A percentile compares a stretch with the other conserved stretches of the same genome.
Evolutionary conservation across 108 stramenopile genomes (phyloP).

Genomic region (Cyclotella baltica): DNA sequence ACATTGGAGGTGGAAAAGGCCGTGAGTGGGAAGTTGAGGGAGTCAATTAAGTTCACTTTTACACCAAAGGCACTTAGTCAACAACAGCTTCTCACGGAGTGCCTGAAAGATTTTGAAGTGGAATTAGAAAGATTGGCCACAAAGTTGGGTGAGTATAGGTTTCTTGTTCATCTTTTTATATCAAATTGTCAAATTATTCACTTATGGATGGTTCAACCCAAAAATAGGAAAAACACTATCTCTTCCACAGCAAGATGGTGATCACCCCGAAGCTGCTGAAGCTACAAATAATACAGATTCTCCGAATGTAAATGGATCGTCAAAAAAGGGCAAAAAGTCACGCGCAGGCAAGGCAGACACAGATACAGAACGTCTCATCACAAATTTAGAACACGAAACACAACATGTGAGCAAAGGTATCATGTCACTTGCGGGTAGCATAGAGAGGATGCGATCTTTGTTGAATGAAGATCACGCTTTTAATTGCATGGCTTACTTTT

Average conservation of each 20-base stretch:
- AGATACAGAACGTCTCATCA: constrained; percentile 66
- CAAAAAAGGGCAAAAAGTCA: constrained; percentile 36
- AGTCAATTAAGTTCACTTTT: constrained; percentile 81
- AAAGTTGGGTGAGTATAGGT: constrained; percentile 70
- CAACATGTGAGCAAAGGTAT: constrained; percentile 82
- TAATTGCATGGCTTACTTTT: constrained; percentile 46
- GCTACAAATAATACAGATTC: constrained; percentile 17
- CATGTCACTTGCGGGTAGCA: constrained; percentile 59
- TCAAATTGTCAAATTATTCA: no score
- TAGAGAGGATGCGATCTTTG: constrained; percentile 70
- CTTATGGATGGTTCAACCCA: no score
- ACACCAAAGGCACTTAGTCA: constrained; percentile 86
- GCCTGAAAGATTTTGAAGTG: constrained; percentile 68
- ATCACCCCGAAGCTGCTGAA: constrained; percentile 1
- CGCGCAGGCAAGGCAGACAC: constrained; percentile 54
- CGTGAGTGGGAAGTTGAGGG: constrained; percentile 67
- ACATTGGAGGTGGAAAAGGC: constrained; percentile 77
- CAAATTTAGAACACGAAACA: constrained; percentile 82
- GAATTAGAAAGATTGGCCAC: constrained; percentile 65
- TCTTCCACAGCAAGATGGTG: constrained; percentile 38
- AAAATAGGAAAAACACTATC: constrained; percentile 65
- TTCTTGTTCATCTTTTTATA: no score
- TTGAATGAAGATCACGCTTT: constrained; percentile 45
- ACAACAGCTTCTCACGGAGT: constrained; percentile 78
- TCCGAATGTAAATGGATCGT: constrained; percentile 15